Base-by-base conservation (phyloP, 2,329 filamentous ascomycete genomes). In the Ophiocordyceps unilateralis region DNA sequence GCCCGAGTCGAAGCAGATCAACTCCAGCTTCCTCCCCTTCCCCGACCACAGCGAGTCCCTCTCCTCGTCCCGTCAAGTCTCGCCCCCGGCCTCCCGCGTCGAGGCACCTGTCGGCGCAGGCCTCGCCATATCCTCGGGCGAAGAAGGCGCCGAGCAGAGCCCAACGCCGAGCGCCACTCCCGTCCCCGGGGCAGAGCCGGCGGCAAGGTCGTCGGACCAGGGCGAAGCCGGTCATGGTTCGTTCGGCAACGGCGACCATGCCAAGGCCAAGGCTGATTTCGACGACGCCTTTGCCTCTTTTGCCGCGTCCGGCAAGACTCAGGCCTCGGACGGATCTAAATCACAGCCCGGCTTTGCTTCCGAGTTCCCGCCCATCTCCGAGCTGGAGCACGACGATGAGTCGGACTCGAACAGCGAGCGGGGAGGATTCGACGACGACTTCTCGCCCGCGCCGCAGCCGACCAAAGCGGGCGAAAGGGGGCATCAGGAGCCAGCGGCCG, bases 341-440 rank as follows among this genome's bases (percentile, higher is more conserved):
- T 53, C 58, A 2, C 65, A 65, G 19, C 58, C 71, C 3, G 66
- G 62, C 43, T 82, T 84, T 52, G 72, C 78, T 54, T 71, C 76
- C 20, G 91, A 96, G 57, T 96, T 96, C 56, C 91, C 91, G 26
- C 91, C 89, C 1, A 94, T 96, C 46, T 79, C 81, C n/a, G 85
- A 89, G 57, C 64, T 95, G 45, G 81, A 83, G 47, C 72, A 77
- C 24, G 84, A 89, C 21, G 81, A 84, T 19, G 81, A 93, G n/a
- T 88, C 83, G 24, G 86, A 93, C 45, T 81, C 80, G 24, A 81
- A 78, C 43, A 83, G 76, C 46, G 83, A 85, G 40, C 74, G 75
- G 41, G 86, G 84, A 37, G 86, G 88, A 0, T 96, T 96, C 55
- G 89, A 93, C 41, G 91, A 98, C 56, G 81, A 95, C 59, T 96